phyloP scores from a whole-genome alignment of 2,329 filamentous ascomycete species.

The Trichoderma sp. region DNA sequence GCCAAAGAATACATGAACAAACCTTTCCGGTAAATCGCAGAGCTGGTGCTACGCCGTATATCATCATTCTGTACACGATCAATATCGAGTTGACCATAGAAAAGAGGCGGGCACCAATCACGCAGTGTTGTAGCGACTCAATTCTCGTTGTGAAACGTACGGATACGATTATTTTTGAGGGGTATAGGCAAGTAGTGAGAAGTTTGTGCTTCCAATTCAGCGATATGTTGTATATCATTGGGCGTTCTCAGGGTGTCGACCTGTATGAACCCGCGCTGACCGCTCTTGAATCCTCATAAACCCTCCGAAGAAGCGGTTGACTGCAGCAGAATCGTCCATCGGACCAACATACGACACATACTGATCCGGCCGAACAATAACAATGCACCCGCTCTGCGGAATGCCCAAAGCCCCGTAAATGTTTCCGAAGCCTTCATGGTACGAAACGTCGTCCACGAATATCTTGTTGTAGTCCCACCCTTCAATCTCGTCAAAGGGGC shows the following conservation, averaged over 20 bases:
- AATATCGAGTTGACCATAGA: no score
- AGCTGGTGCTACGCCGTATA: no score
- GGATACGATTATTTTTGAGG: no score
- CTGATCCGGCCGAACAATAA: neutral
- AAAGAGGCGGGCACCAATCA: no score
- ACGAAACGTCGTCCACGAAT: conserved; percentile 10
- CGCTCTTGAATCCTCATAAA: neutral
- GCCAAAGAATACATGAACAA: no score
- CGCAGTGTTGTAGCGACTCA: no score
- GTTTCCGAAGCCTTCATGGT: conserved; percentile 2
- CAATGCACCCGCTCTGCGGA: neutral
- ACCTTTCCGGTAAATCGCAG: no score
- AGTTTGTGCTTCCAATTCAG: no score
- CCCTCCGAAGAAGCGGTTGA: neutral
- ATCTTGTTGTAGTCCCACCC: conserved; percentile 16
- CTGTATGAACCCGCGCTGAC: neutral
- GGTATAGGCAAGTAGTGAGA: no score
- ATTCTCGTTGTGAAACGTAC: no score
- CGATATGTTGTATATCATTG: neutral
- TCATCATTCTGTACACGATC: no score
- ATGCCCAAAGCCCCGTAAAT: neutral
- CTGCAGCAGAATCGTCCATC: neutral
- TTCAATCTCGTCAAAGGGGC: neutral
- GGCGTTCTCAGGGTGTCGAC: neutral
- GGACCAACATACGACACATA: neutral